These are phyloP conservation scores for Aspergillus heteromorphus DNA, from an alignment of 495 filamentous ascomycete genomes.

Conservation along the genomic window DNA sequence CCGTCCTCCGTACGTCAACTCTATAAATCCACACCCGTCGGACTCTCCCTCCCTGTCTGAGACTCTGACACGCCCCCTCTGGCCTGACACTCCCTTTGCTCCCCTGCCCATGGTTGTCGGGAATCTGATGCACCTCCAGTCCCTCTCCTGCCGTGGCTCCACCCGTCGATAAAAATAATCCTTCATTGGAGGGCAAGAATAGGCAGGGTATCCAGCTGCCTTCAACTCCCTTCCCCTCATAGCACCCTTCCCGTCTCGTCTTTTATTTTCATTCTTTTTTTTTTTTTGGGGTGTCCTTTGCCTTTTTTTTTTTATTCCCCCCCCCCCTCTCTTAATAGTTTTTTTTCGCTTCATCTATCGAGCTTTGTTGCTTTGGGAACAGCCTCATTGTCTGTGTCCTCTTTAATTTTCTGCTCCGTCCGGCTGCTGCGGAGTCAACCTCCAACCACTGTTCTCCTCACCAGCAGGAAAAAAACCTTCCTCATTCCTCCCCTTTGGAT, in stretches of 20 bases:
- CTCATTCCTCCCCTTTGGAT: constrained; percentile 30
- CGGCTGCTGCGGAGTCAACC: not conserved
- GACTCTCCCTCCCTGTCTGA: too few species aligned
- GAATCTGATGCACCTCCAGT: not conserved
- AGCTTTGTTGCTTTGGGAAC: not conserved
- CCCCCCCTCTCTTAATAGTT: not conserved
- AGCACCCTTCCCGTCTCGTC: not conserved
- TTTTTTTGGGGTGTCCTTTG: not conserved
- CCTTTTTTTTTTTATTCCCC: not conserved
- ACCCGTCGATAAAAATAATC: constrained; percentile 1
- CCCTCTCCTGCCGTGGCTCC: constrained; percentile 3
- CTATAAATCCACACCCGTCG: too few species aligned
- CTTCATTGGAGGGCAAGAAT: not conserved
- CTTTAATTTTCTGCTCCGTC: constrained; percentile 9
- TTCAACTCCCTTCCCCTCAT: constrained; percentile 1
- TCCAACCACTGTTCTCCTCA: too few species aligned
- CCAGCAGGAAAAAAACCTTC: constrained; percentile 9
- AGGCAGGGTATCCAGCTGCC: not conserved
- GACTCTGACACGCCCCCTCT: too few species aligned
- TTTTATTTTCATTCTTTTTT: not conserved
- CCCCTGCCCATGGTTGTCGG: not conserved
- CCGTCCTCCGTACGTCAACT: too few species aligned
- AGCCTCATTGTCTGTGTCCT: not conserved
- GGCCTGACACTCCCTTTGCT: not conserved
- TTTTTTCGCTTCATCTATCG: constrained; percentile 1